Evolutionary conservation across 1,284 basidiomycete species (phyloP).

Genomic region (Flammula alnicola): DNA sequence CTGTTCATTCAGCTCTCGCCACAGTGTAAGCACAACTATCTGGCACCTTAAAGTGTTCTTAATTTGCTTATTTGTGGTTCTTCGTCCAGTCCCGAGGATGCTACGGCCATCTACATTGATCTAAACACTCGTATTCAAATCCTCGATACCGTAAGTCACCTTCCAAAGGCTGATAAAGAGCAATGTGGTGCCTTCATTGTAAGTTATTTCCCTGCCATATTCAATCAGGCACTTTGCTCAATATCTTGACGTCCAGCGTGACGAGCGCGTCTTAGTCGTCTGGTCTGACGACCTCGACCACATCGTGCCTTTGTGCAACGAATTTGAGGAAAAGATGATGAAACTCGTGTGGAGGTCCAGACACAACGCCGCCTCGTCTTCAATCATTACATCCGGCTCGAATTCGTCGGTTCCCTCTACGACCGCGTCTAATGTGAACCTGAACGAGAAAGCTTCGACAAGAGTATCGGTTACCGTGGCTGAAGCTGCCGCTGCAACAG

Average conservation of each 20-base stretch:
- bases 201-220: slow-evolving; percentile 29
- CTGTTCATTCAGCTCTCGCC: slow-evolving; percentile 77
- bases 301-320: slow-evolving; percentile 65
- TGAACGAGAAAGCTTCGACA: slow-evolving; percentile 44
- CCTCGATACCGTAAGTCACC: slow-evolving; percentile 61
- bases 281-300: slow-evolving; percentile 79
- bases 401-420: slow-evolving; percentile 44
- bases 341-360: slow-evolving; percentile 78
- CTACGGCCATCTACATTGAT: slow-evolving; percentile 60
- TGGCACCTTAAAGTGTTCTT: slow-evolving; percentile 1
- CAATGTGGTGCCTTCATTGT: slow-evolving; percentile 86
- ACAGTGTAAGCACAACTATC: slow-evolving; percentile 57
- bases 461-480: slow-evolving; percentile 28
- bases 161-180: slow-evolving; percentile 77
- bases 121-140: slow-evolving; percentile 67
- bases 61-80: slow-evolving; percentile 2
- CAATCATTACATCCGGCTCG: slow-evolving; percentile 42
- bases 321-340: slow-evolving; percentile 81
- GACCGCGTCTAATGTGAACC: slow-evolving; percentile 54
- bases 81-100: slow-evolving; percentile 50
- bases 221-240: slow-evolving; percentile 11
- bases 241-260: slow-evolving; percentile 49
- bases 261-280: slow-evolving; percentile 73
- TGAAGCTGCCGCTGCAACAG: slow-evolving; percentile 31
- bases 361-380: slow-evolving; percentile 33